Percentiles rank a stretch among this genome's conserved stretches.
These are phyloP conservation scores for Pythium graminicola DNA, from an alignment of 352 stramenopile species.

Conservation along the genomic window DNA sequence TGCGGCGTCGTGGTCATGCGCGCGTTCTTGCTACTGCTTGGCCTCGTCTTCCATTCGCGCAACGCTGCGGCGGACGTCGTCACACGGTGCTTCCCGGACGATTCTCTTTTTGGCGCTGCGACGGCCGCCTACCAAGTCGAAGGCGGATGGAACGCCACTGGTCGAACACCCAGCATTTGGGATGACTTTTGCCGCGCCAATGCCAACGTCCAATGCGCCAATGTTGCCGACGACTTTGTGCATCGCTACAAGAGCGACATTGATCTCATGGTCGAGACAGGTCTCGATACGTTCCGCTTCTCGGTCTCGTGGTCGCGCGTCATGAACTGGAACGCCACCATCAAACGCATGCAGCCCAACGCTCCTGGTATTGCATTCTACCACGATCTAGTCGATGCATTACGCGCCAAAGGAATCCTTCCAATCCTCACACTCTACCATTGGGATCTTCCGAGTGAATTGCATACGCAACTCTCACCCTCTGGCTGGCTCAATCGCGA, in stretches of 20 bases:
- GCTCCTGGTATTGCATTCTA: slow-evolving; percentile 90
- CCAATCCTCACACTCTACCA: slow-evolving; percentile 95
- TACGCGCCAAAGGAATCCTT: slow-evolving; percentile 69
- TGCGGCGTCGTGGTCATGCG: background rate
- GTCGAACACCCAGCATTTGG: slow-evolving; percentile 88
- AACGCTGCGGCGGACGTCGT: background rate
- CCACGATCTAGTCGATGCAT: slow-evolving; percentile 85
- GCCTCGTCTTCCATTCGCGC: background rate
- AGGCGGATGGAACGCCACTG: slow-evolving; percentile 76
- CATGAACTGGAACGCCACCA: slow-evolving; percentile 64
- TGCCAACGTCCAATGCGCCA: slow-evolving; percentile 72
- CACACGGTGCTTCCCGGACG: slow-evolving; percentile 44
- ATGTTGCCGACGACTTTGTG: slow-evolving; percentile 93
- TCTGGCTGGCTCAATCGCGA: slow-evolving; percentile 60
- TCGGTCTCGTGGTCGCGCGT: slow-evolving; percentile 92
- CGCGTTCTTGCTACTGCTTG: background rate
- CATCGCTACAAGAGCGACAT: slow-evolving; percentile 88
- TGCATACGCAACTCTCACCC: slow-evolving; percentile 71
- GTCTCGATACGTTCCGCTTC: slow-evolving; percentile 90
- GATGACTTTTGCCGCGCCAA: slow-evolving; percentile 86
- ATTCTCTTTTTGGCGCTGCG: slow-evolving; percentile 85
- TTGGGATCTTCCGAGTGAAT: slow-evolving; percentile 90
- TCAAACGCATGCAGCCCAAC: slow-evolving; percentile 64
- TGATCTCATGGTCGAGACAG: slow-evolving; percentile 86
- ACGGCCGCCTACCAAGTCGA: slow-evolving; percentile 93